Evolutionary conservation across 108 stramenopile genomes (phyloP).

Genomic region (Nitzschia sp.): DNA sequence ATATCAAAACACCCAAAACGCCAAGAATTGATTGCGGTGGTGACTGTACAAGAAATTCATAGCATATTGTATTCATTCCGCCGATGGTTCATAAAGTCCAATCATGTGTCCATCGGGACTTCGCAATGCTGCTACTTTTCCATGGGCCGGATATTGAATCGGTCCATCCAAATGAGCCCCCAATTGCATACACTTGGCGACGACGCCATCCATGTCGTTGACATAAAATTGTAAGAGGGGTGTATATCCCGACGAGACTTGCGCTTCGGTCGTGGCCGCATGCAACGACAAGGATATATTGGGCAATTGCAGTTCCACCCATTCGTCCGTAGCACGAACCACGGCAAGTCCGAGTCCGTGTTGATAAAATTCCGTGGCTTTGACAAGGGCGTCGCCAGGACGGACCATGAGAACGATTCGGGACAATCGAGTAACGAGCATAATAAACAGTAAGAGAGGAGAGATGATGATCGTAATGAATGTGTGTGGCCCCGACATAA

Average conservation of each 20-base stretch:
- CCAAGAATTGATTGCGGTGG: no score
- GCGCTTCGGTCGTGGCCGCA: constrained; percentile 57
- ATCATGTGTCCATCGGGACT: constrained; percentile 88
- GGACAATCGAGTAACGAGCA: constrained; percentile 46
- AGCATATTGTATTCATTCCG: no score
- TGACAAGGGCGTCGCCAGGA: constrained; percentile 61
- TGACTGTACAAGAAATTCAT: not conserved
- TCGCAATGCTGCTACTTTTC: constrained; percentile 81
- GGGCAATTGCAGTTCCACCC: constrained; percentile 58
- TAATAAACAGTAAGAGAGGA: not conserved
- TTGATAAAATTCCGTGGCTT: constrained; percentile 84
- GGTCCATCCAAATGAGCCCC: constrained; percentile 85
- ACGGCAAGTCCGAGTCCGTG: constrained; percentile 69
- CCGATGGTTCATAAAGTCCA: constrained; percentile 75
- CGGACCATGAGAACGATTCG: constrained; percentile 84
- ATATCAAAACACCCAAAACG: no score
- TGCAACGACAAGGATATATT: constrained; percentile 47
- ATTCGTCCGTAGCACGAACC: constrained; percentile 79
- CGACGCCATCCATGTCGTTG: constrained; percentile 66
- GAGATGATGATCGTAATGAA: no score
- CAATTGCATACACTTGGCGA: constrained; percentile 78
- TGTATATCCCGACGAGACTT: constrained; percentile 76
- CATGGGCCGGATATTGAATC: constrained; percentile 90
- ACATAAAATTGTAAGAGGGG: constrained; percentile 80
- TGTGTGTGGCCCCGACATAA: no score